Conservation (phyloP, 1,284 basidiomycete species). For the Melampsora americana region DNA sequence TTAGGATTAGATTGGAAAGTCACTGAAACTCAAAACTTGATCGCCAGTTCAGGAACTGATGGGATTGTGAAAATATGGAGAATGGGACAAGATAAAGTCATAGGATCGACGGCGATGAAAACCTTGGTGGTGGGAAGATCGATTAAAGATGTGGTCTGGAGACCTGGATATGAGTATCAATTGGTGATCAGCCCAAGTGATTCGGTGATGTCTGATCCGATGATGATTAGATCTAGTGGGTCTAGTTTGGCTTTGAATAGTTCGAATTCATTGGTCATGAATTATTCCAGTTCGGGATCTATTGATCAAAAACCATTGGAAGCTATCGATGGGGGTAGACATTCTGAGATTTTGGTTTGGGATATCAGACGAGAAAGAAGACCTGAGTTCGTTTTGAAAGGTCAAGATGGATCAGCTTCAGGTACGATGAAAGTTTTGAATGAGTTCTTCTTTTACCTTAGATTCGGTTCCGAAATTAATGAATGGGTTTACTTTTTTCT, state of each 20-base stretch:
- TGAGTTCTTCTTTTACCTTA: too few species aligned
- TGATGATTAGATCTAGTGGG: constrained; percentile 11
- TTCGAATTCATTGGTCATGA: too few species aligned
- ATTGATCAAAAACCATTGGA: constrained; percentile 16
- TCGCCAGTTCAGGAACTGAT: constrained; percentile 27
- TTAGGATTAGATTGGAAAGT: constrained; percentile 28
- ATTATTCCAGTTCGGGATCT: constrained; percentile 8
- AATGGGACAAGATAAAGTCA: constrained; percentile 6
- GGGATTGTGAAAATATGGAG: constrained; percentile 38
- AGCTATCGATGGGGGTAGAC: constrained; percentile 12
- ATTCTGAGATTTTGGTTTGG: constrained; percentile 36
- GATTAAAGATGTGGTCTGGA: constrained; percentile 28
- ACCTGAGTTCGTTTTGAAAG: constrained; percentile 32
- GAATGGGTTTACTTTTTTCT: background rate
- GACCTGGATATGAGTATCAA: constrained; percentile 23
- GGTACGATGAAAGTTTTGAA: constrained; percentile 12
- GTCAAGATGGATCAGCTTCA: constrained; percentile 35
- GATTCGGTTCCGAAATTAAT: background rate
- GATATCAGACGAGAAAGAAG: constrained; percentile 31
- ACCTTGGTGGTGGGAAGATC: constrained; percentile 26
- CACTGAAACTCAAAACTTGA: constrained; percentile 12
- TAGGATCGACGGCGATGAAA: constrained; percentile 21
- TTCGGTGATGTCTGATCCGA: constrained; percentile 28
- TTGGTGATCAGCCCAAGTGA: constrained; percentile 34
- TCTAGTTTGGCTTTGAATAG: background rate